Evolutionary conservation across 83 land plant species (phyloP).

Genomic region (Isoetes engelmannii): DNA sequence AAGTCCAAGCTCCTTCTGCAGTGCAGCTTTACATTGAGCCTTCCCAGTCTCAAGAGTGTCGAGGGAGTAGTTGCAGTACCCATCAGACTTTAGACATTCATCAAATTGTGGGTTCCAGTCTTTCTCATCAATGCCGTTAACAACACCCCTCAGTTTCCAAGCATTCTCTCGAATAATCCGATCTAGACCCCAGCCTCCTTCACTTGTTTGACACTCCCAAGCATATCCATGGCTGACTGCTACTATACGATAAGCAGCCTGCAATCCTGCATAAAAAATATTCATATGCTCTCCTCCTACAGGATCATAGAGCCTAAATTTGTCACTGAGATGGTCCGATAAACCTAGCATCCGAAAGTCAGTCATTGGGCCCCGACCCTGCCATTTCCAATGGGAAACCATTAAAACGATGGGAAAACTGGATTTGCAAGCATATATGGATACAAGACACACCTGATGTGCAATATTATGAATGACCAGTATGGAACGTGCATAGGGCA

Average conservation of each 20-base stretch:
- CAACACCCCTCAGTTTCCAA: conserved; percentile 88
- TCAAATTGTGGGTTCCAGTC: conserved; percentile 84
- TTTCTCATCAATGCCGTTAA: conserved; percentile 83
- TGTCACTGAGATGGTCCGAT: conserved; percentile 57
- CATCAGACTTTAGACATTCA: conserved; percentile 56
- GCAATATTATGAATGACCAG: conserved; percentile 95
- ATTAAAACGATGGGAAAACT: no score
- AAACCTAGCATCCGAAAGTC: conserved; percentile 57
- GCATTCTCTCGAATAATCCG: conserved; percentile 60
- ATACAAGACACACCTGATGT: conserved; percentile 58
- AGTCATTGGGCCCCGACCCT: conserved; percentile 91
- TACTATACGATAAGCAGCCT: conserved; percentile 73
- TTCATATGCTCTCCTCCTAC: conserved; percentile 87
- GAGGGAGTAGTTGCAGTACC: conserved; percentile 65
- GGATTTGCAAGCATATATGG: no score
- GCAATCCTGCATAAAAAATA: conserved; percentile 79
- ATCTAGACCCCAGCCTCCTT: conserved; percentile 95
- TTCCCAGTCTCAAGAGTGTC: conserved; percentile 66
- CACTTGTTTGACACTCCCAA: conserved; percentile 79
- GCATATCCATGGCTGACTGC: conserved; percentile 93
- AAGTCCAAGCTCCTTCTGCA: conserved; percentile 81
- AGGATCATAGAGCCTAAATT: conserved; percentile 73
- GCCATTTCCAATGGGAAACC: background rate
- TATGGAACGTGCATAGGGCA: conserved; percentile 72
- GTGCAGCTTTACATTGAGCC: conserved; percentile 70